Evolutionary conservation across 2,329 filamentous ascomycete genomes (phyloP).

Genomic region (Trichothecium roseum): DNA sequence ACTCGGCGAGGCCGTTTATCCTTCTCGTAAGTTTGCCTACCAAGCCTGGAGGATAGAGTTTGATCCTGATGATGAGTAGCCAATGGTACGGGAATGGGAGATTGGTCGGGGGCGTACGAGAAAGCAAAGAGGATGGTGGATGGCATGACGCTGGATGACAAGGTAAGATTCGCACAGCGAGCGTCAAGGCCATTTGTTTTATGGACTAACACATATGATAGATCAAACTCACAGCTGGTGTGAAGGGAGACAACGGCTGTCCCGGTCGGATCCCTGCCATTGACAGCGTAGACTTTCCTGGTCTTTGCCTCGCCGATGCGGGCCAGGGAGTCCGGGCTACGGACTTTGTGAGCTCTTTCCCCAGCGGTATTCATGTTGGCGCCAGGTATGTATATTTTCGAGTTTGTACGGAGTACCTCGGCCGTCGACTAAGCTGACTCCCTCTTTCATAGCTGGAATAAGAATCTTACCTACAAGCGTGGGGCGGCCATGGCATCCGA

Average conservation of each 20-base stretch:
- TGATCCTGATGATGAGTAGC: neutral
- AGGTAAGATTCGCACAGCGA: conserved; percentile 31
- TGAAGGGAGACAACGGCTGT: conserved; percentile 40
- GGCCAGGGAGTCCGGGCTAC: conserved; percentile 29
- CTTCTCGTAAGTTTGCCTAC: conserved; percentile 32
- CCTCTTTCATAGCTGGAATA: conserved; percentile 52
- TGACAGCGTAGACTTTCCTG: conserved; percentile 24
- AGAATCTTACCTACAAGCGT: conserved; percentile 54
- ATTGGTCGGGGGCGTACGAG: conserved; percentile 57
- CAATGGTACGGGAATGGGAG: conserved; percentile 41
- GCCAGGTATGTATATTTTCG: conserved; percentile 26
- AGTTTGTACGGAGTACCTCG: no score
- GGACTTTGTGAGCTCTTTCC: conserved; percentile 31
- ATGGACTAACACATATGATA: conserved; percentile 10
- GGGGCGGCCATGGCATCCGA: conserved; percentile 68
- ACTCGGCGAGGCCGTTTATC: conserved; percentile 38
- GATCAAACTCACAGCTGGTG: conserved; percentile 65
- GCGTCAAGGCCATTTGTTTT: no score
- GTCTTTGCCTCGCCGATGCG: conserved; percentile 34
- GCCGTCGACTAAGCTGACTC: no score
- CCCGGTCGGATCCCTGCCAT: conserved; percentile 32
- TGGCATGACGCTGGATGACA: conserved; percentile 65
- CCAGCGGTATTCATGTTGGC: conserved; percentile 28
- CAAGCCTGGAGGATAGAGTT: neutral
- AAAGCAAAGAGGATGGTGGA: conserved; percentile 61